These are phyloP conservation scores for Davidsoniella eucalypti DNA, from an alignment of 2,329 filamentous ascomycete genomes.

Conservation along the genomic window DNA sequence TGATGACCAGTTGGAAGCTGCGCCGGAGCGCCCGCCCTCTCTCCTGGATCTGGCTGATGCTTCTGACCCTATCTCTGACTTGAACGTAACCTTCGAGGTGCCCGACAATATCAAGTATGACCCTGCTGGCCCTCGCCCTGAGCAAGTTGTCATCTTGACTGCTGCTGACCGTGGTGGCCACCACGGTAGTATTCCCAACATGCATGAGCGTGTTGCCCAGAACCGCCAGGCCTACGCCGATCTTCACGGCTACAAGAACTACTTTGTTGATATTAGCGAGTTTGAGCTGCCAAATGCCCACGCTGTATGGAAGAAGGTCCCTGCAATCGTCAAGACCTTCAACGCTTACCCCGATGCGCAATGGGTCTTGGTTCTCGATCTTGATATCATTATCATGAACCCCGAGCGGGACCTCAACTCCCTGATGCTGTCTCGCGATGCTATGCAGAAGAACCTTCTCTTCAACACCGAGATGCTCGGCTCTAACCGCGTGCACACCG, in stretches of 20 bases:
- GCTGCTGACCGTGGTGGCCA: constrained; percentile 12
- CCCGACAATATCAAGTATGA: constrained; percentile 11
- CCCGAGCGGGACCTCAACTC: constrained; percentile 11
- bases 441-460: constrained; percentile 10
- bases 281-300: constrained; percentile 10
- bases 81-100: constrained; percentile 11
- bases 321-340: constrained; percentile 12
- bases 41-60: constrained; percentile 6
- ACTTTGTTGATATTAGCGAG: constrained; percentile 12
- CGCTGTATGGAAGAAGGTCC: constrained; percentile 13
- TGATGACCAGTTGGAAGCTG: background rate
- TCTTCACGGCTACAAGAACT: constrained; percentile 12
- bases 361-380: constrained; percentile 11
- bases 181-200: constrained; percentile 10
- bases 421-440: constrained; percentile 11
- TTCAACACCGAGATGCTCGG: constrained; percentile 9
- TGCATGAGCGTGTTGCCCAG: constrained; percentile 10
- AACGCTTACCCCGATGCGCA: constrained; percentile 12
- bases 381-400: constrained; percentile 13
- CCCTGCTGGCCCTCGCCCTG: constrained; percentile 8
- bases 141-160: constrained; percentile 10
- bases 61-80: background rate
- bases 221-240: constrained; percentile 12
- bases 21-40: background rate
- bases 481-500: constrained; percentile 4